Conservation (phyloP, 2,329 filamentous ascomycete species). For the Paracoccidioides lutzii region DNA sequence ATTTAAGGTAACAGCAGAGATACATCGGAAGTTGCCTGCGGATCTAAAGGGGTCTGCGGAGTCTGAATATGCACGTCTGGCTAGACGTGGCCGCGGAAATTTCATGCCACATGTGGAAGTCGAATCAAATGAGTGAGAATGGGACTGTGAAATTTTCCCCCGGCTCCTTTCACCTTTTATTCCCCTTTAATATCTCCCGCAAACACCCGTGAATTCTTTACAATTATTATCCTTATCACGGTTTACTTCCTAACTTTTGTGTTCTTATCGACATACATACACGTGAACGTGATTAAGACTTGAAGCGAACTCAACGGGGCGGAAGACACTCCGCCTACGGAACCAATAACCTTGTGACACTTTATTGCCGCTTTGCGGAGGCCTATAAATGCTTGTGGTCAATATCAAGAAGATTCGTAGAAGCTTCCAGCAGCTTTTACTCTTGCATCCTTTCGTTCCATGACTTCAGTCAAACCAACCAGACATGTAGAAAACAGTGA, state of each 20-base stretch:
- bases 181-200: neutral
- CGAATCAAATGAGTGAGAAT: neutral
- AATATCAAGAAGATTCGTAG: neutral
- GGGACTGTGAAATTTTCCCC: neutral
- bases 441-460: neutral
- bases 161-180: neutral
- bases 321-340: neutral
- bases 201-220: neutral
- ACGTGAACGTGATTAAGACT: neutral
- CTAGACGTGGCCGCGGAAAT: neutral
- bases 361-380: neutral
- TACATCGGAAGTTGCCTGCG: neutral
- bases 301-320: neutral
- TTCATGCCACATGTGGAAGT: neutral
- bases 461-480: neutral
- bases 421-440: neutral
- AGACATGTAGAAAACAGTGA: neutral
- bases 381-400: neutral
- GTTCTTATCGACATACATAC: neutral
- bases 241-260: too few species aligned
- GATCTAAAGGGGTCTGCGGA: neutral
- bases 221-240: too few species aligned
- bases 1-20: neutral
- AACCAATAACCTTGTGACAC: neutral
- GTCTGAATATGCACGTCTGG: neutral